A percentile compares a stretch with the other conserved stretches of the same genome.
phyloP scores from a whole-genome alignment of 352 stramenopile genomes.

The Pythium oligandrum region DNA sequence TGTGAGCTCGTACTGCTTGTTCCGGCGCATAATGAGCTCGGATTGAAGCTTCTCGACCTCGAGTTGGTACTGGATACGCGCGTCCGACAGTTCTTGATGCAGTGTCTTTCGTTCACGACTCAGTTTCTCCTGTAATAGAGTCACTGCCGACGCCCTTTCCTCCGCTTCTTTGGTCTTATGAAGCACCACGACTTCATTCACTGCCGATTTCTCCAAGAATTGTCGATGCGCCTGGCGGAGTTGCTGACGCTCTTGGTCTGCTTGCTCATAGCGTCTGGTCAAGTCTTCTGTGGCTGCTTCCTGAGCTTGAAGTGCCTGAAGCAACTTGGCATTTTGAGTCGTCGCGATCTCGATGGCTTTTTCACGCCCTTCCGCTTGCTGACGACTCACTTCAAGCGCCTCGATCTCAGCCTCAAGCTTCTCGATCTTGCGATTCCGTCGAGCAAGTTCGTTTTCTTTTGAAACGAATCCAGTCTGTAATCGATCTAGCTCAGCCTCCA shows the following conservation, averaged over 20 bases:
- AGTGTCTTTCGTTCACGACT: conserved; percentile 39
- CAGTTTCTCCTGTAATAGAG: conserved; percentile 43
- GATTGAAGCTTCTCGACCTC: conserved; percentile 62
- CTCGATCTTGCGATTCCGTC: conserved; percentile 49
- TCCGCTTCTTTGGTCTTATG: conserved; percentile 42
- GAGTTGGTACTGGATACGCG: conserved; percentile 44
- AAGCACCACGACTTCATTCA: conserved; percentile 45
- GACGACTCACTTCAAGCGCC: conserved; percentile 37
- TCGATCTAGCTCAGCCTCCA: conserved; percentile 54
- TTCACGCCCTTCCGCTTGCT: conserved; percentile 53
- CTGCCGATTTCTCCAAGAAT: conserved; percentile 19
- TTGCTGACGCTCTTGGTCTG: conserved; percentile 33
- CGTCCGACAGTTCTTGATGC: conserved; percentile 38
- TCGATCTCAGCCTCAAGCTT: conserved; percentile 54
- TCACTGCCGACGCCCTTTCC: conserved; percentile 28
- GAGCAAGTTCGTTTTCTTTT: conserved; percentile 57
- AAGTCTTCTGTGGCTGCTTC: conserved; percentile 36
- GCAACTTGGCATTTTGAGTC: conserved; percentile 63
- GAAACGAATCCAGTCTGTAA: conserved; percentile 48
- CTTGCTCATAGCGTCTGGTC: conserved; percentile 10
- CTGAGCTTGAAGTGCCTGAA: conserved; percentile 56
- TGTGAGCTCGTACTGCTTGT: conserved; percentile 79
- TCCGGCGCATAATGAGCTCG: conserved; percentile 65
- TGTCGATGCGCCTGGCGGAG: conserved; percentile 28
- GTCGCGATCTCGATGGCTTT: conserved; percentile 72